Base-by-base conservation (phyloP, 352 stramenopile species). In the Pythium graminicola region DNA sequence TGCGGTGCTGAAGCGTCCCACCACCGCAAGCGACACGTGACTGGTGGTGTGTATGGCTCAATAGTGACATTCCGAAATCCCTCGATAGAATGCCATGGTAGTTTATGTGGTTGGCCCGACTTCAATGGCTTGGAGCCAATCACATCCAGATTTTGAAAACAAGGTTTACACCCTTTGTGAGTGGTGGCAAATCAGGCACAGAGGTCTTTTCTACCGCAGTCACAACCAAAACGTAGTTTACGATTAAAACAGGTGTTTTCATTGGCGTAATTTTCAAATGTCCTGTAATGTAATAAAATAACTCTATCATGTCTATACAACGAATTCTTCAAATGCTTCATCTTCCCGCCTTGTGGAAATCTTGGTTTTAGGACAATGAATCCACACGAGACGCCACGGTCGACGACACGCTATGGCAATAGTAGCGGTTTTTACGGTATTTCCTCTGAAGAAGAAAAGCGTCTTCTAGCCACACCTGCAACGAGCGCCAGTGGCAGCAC, bases 1-100 rank as follows among this genome's bases (percentile, higher is more conserved):
- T 27, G 33, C 20, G 43, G 28, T 17, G 17, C 6, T 16, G 27
- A 60, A 54, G 29, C 43, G 45, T 28, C 23, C 22, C 36, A 50
- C 41, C 11, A 44, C 41, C 24, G 49, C 42, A 26, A 29, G 29
- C 47, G n/a, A n/a, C 22, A 8, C 26, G 48, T 57, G 49, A 64
- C 56, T 64, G 56, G 56, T 64, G 56, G 56, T 50, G 56, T 64
- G 50, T 53, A 50, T 50, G 49, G 36, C 24, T 24, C 26, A 19
- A 28, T 39, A 46, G 48, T 55, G 48, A 44, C 35, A 40, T 13
- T 20, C 8, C 8, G 1, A 6, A 23, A 31, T 26, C 46, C 22
- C 40, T 5, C 32, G 13, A 10, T 29, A 41, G 23, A 53, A n/a
- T n/a, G n/a, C n/a, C n/a, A n/a, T n/a, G n/a, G n/a, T n/a, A n/a